Evolutionary conservation across 768 basidiomycete species (phyloP).

Genomic region (Jaapia argillacea): DNA sequence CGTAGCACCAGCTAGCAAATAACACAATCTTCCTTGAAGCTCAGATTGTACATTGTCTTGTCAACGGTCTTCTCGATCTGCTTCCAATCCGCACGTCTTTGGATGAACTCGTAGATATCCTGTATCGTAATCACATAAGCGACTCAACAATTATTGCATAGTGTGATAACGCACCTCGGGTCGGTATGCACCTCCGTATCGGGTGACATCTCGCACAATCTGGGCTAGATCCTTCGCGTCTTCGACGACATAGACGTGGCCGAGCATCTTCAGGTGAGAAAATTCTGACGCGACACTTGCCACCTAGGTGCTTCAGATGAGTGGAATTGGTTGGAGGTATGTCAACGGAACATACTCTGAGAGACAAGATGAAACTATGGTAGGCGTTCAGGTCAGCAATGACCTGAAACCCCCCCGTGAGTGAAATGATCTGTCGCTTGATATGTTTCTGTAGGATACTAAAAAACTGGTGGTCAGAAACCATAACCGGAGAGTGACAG

Average conservation of each 20-base stretch:
- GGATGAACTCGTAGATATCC: conserved; percentile 96
- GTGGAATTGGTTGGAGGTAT: not conserved
- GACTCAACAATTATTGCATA: not conserved
- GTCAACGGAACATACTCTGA: conserved; percentile 43
- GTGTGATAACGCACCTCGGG: conserved; percentile 58
- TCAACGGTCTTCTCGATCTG: conserved; percentile 96
- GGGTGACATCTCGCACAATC: conserved; percentile 89
- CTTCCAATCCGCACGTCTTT: conserved; percentile 94
- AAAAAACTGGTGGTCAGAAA: not conserved
- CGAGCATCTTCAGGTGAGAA: conserved; percentile 92
- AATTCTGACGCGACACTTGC: conserved; percentile 83
- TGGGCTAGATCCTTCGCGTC: conserved; percentile 95
- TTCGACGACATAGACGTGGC: conserved; percentile 91
- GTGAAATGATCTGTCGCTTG: conserved; percentile 93
- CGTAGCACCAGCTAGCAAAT: no score
- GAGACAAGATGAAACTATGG: conserved; percentile 75
- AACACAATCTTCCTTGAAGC: conserved; percentile 87
- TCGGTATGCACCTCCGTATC: conserved; percentile 91
- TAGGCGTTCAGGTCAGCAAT: conserved; percentile 96
- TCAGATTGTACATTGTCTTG: conserved; percentile 89
- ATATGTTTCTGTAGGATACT: conserved; percentile 95
- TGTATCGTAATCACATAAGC: conserved; percentile 13
- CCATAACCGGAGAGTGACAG: not conserved
- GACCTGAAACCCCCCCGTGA: conserved; percentile 89
- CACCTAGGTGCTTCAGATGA: conserved; percentile 31